A percentile compares a stretch with the other conserved stretches of the same genome.
phyloP scores from a whole-genome alignment of 176 grass and related monocot species.

The Triticum aestivum region DNA sequence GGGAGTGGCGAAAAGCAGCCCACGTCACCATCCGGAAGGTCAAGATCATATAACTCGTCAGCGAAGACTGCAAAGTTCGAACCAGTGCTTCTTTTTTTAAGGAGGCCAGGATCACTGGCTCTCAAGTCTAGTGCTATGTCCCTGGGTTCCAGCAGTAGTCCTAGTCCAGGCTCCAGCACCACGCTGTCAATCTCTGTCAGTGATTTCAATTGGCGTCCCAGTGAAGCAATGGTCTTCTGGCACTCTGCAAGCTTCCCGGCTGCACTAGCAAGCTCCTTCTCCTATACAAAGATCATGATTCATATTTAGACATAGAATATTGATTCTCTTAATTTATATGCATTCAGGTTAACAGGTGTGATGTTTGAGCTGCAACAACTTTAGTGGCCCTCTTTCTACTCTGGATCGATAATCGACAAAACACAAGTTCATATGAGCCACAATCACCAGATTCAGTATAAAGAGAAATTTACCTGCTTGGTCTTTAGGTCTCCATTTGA shows the following conservation, averaged over 20 bases:
- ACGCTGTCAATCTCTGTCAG: slow-evolving; percentile 63
- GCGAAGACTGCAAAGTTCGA: background rate
- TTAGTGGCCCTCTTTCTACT: background rate
- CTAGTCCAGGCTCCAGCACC: slow-evolving; percentile 43
- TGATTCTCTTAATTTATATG: no score
- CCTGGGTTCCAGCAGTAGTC: slow-evolving; percentile 28
- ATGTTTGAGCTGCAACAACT: background rate
- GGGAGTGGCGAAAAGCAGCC: slow-evolving; percentile 46
- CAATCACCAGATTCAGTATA: background rate
- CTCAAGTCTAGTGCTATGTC: slow-evolving; percentile 34
- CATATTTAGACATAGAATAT: background rate
- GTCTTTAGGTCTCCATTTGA: slow-evolving; percentile 69
- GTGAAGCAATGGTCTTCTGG: slow-evolving; percentile 95
- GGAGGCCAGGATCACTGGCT: slow-evolving; percentile 30
- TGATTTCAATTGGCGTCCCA: slow-evolving; percentile 71
- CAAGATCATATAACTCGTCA: slow-evolving; percentile 37
- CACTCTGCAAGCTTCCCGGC: slow-evolving; percentile 91
- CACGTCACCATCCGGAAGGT: slow-evolving; percentile 13
- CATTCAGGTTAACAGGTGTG: background rate
- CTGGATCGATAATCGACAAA: background rate
- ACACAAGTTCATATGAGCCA: background rate
- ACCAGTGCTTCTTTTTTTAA: background rate
- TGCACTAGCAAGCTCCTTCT: slow-evolving; percentile 78
- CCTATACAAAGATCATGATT: slow-evolving; percentile 53
- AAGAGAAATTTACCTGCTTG: slow-evolving; percentile 66